phyloP scores from a whole-genome alignment of 345 rosid species.

The Salix purpurea region DNA sequence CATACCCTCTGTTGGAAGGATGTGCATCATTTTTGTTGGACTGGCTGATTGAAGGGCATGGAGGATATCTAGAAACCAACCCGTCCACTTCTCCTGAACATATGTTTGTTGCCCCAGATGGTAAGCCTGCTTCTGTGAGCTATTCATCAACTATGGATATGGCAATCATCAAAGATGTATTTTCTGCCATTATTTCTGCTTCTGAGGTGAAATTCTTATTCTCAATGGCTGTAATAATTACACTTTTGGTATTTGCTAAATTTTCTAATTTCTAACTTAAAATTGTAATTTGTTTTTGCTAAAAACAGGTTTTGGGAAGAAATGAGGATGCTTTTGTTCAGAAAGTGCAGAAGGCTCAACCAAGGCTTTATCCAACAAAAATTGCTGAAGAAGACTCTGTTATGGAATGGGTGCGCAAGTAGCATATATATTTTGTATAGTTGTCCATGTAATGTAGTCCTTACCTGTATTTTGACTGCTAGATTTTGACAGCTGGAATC shows the following conservation, averaged over 20 bases:
- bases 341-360: conserved; percentile 53
- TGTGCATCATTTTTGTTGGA: conserved; percentile 72
- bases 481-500: not conserved
- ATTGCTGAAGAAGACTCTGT: conserved; percentile 68
- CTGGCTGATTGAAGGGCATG: conserved; percentile 80
- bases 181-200: conserved; percentile 59
- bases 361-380: conserved; percentile 62
- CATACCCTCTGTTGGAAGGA: conserved; percentile 82
- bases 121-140: conserved; percentile 72
- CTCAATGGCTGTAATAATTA: not conserved
- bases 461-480: not conserved
- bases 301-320: conserved; percentile 57
- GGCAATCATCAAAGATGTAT: conserved; percentile 73
- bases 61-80: conserved; percentile 72
- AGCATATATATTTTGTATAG: not conserved
- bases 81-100: conserved; percentile 99
- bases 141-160: conserved; percentile 97
- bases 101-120: conserved; percentile 69
- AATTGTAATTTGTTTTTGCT: not conserved
- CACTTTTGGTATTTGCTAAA: not conserved
- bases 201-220: conserved; percentile 55
- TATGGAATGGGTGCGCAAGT: conserved; percentile 79
- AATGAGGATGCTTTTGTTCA: conserved; percentile 44
- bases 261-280: not conserved
- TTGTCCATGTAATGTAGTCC: not conserved